Base-by-base conservation (phyloP, 2,329 filamentous ascomycete genomes). In the Harringtonia lauricola region DNA sequence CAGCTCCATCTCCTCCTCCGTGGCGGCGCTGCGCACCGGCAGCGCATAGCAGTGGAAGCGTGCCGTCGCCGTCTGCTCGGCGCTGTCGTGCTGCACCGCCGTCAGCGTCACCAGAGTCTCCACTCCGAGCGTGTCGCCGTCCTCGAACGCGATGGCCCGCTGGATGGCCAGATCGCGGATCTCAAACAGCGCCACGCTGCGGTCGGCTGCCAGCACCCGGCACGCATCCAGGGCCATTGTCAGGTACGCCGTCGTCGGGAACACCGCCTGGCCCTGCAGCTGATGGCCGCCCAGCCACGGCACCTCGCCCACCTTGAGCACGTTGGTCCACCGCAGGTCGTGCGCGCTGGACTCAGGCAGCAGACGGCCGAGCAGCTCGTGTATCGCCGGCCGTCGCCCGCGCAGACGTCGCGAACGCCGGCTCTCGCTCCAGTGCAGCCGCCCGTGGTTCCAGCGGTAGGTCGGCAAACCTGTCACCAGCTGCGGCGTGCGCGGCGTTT, bases 131-230 rank as follows among this genome's bases (percentile, higher is more conserved):
- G 6, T 26, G 24, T 26, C 24, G 24, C n/a, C n/a, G n/a, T 37
- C 17, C 7, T 26, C 10, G 24, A 66, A 28, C 0, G 62, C 51
- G 13, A 66, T 43, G 5, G 60, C 62, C 0, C 56, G 48, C 12
- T 51, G 48, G n/a, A 59, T 48, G 41, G 66, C 64, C 36, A 63
- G 60, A 24, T 49, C 47, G 18, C 43, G 43, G 29, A 49, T 41
- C 39, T 46, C 43, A 41, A 46, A 7, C 7, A 26, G 42, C 22
- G 40, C 8, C 51, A 46, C 1, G 63, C 46, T 33, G 18, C 44
- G 66, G 56, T 22, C 50, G 52, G 14, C 3, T 0, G 60, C 15
- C 35, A 42, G 43, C 8, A 35, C 22, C 14, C 24, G 24, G 24
- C 24, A 26, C 12, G 52, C 43, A 39, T 54, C 46, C 6, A 53